Evolutionary conservation across 345 rosid species (phyloP), one percentile per base, ranked within the genome.

Genomic region (Gossypium australe): DNA sequence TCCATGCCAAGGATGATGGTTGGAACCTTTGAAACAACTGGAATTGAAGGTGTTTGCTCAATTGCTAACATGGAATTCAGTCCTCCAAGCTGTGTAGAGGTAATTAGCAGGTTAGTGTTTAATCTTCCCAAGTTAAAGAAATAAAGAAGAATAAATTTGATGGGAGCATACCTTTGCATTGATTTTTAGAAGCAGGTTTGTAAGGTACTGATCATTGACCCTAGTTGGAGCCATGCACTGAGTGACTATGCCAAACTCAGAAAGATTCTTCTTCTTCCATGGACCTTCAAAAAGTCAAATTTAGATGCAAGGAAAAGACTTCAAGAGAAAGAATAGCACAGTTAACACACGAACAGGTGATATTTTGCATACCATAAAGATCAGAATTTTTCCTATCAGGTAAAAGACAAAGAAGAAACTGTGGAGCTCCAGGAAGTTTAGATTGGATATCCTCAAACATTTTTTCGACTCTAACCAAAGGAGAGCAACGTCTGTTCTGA

Each of bases 1-100:
- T 93, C 99, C 97, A 95, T 95, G 9, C 99, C 99, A 56, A 95
- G 85, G 76, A 95, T 93, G 41, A 95, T 78, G 3, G 99, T 89
- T 7, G 99, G 99, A 77, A 74, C 83, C 86, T 84, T 83, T 0
- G 97, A 93, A 51, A 91, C 86, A 34, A 84, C 13, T 5, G 97
- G 93, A 29, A 93, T 84, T 20, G 89, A 81, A 41, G 81, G 96
- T 38, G 90, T 75, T 2, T 84, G 92, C 73, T 95, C 98, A 73
- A 95, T 78, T 18, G 92, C 80, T 56, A 95, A 77, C 80, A 93
- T 0, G 0, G 96, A 91, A 73, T 93, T 95, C 80, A 95, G 76
- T 14, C 99, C 99, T 64, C 99, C 99, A 71, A 95, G 98, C 98
- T 94, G 80, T 73, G 64, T 17, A 56, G 18, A n/a, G 44, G 22